Percentiles rank a stretch among this genome's conserved stretches.
These are phyloP conservation scores for Aspergillus steynii DNA, from an alignment of 495 filamentous ascomycete species.

Conservation along the genomic window DNA sequence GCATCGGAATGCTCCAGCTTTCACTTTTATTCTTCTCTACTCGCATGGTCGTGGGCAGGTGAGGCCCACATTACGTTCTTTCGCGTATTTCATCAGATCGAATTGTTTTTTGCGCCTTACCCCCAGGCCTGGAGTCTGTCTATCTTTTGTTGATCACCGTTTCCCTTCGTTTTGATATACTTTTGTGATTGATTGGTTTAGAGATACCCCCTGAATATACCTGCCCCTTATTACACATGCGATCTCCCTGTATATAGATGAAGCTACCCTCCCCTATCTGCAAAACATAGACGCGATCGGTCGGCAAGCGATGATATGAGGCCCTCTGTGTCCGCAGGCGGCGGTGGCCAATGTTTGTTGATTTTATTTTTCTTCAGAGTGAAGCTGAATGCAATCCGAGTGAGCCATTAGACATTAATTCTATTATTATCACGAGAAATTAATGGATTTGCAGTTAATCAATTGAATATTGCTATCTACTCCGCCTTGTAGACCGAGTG, in stretches of 20 bases:
- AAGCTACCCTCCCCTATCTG: slow-evolving; percentile 24
- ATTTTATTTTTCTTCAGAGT: slow-evolving; percentile 6
- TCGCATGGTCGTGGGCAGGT: slow-evolving; percentile 1
- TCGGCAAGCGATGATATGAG: slow-evolving; percentile 4
- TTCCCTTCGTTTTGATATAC: slow-evolving; percentile 13
- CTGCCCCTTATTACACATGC: slow-evolving; percentile 34
- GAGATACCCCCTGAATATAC: slow-evolving; percentile 44
- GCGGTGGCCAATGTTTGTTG: slow-evolving; percentile 13
- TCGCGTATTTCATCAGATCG: neutral
- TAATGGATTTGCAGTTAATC: neutral
- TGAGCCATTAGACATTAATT: neutral
- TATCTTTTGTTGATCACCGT: slow-evolving; percentile 11
- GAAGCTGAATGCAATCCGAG: neutral
- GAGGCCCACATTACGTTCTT: neutral
- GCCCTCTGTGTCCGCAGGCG: slow-evolving; percentile 17
- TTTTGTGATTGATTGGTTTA: slow-evolving; percentile 24
- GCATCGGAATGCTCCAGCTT: slow-evolving; percentile 12
- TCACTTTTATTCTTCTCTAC: slow-evolving; percentile 17
- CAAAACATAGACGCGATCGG: slow-evolving; percentile 30
- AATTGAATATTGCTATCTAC: neutral
- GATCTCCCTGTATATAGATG: slow-evolving; percentile 41
- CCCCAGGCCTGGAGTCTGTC: slow-evolving; percentile 11
- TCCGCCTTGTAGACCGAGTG: too few relatives aligned
- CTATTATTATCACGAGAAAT: neutral
- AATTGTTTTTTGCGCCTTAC: slow-evolving; percentile 9